Base-by-base conservation (phyloP, 148 eudicot species). In the Oxyria digyna region DNA sequence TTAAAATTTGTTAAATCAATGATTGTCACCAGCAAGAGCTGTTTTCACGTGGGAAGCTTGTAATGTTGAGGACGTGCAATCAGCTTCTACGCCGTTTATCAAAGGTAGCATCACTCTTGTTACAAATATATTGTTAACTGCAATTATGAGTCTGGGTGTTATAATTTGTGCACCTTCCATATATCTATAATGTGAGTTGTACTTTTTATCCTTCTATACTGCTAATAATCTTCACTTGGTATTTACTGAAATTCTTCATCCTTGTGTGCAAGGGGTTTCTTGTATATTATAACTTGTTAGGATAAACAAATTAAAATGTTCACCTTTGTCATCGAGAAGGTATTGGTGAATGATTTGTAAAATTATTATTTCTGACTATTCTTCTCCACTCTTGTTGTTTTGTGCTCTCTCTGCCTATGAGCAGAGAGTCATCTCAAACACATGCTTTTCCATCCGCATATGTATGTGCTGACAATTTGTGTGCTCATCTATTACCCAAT, bases 31-130 rank as follows among this genome's bases (percentile, higher is more conserved):
- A 90, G 99, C 90, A 96, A 78, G 99, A 94, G 79, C 81, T 94
- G 69, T 94, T 91, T 67, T 92, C 99, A 24, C 85, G 99, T 38
- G 99, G 99, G 74, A 94, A 94, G 76, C 97, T 94, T 81, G 97
- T 94, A 78, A 94, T 94, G 99, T 73, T 94, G 79, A 84, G 99
- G 76, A 94, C 99, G 65, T 94, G 99, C 84, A 94, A 94, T 83
- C 99, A 94, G 78, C 89, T 94, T 55, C 97, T 94, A 73, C 97
- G 99, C 62, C 99, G 99, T 68, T 76, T 91, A 50, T 94, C 99
- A 74, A 94, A 91, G 99, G 99, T 94, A 76, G 41, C 24, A n/a
- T 20, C 69, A 35, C 29, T 17, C 3, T 62, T 5, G 9, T 31
- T 29, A 24, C 63, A 15, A 12, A 31, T 59, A 59, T 59, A 59